Base-by-base conservation (phyloP, 495 filamentous ascomycete genomes). In the Penicillium lagena region DNA sequence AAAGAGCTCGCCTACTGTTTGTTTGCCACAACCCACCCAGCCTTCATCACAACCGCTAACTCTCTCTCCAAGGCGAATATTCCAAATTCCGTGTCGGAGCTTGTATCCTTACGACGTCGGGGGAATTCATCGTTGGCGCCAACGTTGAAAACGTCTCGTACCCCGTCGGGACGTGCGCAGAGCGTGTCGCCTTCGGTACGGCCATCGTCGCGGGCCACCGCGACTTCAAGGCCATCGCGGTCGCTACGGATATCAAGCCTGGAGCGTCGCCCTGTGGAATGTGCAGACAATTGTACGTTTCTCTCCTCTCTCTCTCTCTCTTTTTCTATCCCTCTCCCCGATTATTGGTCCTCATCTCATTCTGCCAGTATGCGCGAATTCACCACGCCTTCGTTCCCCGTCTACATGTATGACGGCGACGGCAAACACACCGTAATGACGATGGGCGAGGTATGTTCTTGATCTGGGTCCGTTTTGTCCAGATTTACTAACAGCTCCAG, bases 121-220 rank as follows among this genome's bases (percentile, higher is more conserved):
- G 74, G n/a, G 66, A 69, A 40, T 85, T 76, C 50, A 71, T 89
- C 52, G 58, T 67, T 37, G 93, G 93, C 14, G 90, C 85, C 37
- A 98, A 98, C 64, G 81, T 98, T 27, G 93, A 98, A 68, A 97
- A 97, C 63, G 93, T 87, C 1, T 75, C 83, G 17, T 97, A 95
- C 58, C 90, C 91, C 6, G 89, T 96, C 14, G 86, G 87, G 0
- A 91, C 86, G 0, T 98, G 93, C 60, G 93, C 93, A n/a, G 93
- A 97, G 76, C 72, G 90, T 30, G 85, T 87, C 9, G 87, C 91
- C 2, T 67, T 96, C 50, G 85, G 77, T 3, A 88, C 79, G 42
- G 93, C 93, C n/a, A 75, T 96, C 39, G 76, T 73, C 1, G 73
- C 81, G 46, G 87, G 89, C 2, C 77, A 86, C 42, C 70, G 64